Evolutionary conservation across 345 rosid genomes (phyloP).

Genomic region (Gossypium australe): DNA sequence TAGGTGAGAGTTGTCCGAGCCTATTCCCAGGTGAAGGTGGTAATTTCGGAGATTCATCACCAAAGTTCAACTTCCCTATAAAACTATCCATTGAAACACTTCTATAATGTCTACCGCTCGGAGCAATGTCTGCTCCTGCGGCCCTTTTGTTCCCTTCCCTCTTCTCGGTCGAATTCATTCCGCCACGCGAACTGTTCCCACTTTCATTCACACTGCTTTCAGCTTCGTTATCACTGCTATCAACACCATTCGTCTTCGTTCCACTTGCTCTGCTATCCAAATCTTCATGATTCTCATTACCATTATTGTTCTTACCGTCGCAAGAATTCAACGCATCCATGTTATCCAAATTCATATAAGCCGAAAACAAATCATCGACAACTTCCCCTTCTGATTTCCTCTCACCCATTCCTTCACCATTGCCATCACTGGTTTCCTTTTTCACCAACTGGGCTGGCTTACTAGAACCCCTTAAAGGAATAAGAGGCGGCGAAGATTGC

Average conservation of each 20-base stretch:
- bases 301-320: conserved; percentile 54
- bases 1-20: conserved; percentile 64
- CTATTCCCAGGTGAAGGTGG: conserved; percentile 74
- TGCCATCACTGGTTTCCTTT: conserved; percentile 35
- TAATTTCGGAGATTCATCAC: conserved; percentile 68
- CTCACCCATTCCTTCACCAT: conserved; percentile 63
- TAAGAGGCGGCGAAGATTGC: conserved; percentile 56
- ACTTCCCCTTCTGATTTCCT: conserved; percentile 71
- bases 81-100: conserved; percentile 96
- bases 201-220: conserved; percentile 82
- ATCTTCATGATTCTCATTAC: conserved; percentile 69
- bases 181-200: conserved; percentile 35
- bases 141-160: conserved; percentile 74
- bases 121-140: conserved; percentile 73
- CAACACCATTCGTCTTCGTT: conserved; percentile 75
- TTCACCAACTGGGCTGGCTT: conserved; percentile 46
- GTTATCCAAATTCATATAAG: conserved; percentile 89
- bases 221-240: conserved; percentile 87
- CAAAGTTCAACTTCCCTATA: conserved; percentile 71
- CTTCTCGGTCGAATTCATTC: conserved; percentile 44
- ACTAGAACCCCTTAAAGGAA: conserved; percentile 47
- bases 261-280: conserved; percentile 91
- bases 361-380: conserved; percentile 87
- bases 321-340: conserved; percentile 80
- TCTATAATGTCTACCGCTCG: conserved; percentile 67